Evolutionary conservation across 2,329 filamentous ascomycete species (phyloP).

Genomic region (Epicoccum sorghinum): DNA sequence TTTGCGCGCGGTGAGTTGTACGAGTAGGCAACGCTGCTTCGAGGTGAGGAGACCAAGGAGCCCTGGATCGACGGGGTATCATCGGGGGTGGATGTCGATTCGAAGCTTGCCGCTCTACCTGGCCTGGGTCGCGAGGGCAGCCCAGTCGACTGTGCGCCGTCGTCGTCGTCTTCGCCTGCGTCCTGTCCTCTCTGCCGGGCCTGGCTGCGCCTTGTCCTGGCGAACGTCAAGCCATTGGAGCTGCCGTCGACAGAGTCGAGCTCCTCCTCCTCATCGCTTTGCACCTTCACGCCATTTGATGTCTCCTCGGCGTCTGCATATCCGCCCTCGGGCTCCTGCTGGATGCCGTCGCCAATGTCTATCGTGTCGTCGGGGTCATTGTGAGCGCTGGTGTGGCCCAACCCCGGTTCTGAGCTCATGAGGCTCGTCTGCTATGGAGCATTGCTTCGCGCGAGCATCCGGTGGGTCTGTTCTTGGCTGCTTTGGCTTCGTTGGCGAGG

Average conservation of each 20-base stretch:
- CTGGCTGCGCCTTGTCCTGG: constrained; percentile 32
- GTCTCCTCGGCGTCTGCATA: constrained; percentile 39
- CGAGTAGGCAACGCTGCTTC: constrained; percentile 75
- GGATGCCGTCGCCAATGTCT: constrained; percentile 57
- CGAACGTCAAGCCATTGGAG: constrained; percentile 41
- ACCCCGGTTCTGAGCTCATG: constrained; percentile 73
- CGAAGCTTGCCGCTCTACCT: constrained; percentile 63
- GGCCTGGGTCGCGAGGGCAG: constrained; percentile 18
- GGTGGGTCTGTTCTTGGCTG: neutral
- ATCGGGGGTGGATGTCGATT: constrained; percentile 77
- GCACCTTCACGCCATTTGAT: constrained; percentile 19
- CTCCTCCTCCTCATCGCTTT: constrained; percentile 30
- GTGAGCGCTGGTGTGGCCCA: constrained; percentile 65
- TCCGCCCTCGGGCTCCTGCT: constrained; percentile 60
- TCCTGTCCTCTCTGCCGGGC: constrained; percentile 29
- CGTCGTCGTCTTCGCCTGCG: neutral
- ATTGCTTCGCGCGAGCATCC: constrained; percentile 55
- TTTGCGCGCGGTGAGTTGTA: constrained; percentile 72
- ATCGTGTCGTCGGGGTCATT: constrained; percentile 52
- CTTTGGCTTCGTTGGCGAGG: neutral
- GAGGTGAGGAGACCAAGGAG: constrained; percentile 65
- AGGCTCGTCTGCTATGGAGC: constrained; percentile 58
- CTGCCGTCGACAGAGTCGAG: constrained; percentile 29
- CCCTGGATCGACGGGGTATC: constrained; percentile 80
- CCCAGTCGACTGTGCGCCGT: constrained; percentile 9